A percentile compares a stretch with the other conserved stretches of the same genome.
Conservation (phyloP, 2,329 filamentous ascomycete species). For the Trichoderma citrinoviride region DNA sequence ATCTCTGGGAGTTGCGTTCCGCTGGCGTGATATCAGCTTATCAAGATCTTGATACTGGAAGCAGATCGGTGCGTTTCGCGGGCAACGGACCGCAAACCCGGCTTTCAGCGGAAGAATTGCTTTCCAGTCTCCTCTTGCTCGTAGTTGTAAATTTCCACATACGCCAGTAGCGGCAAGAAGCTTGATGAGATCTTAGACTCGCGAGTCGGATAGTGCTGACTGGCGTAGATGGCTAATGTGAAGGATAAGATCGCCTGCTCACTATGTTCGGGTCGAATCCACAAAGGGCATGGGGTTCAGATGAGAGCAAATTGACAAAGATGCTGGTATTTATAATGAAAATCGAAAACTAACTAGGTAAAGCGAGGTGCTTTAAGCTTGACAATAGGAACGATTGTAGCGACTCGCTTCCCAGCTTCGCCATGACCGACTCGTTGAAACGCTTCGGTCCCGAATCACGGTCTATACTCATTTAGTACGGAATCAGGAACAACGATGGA, state of each 20-base stretch:
- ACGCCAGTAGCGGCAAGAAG: neutral
- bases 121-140: neutral
- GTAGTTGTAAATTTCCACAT: neutral
- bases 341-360: neutral
- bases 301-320: neutral
- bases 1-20: too few species aligned
- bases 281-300: slow-evolving; percentile 8
- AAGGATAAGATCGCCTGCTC: slow-evolving; percentile 7
- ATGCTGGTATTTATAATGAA: neutral
- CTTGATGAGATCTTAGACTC: slow-evolving; percentile 1
- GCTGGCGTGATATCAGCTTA: neutral
- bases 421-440: neutral
- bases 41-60: neutral
- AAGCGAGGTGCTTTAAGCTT: too few species aligned
- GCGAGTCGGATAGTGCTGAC: slow-evolving; percentile 17
- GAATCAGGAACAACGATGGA: neutral
- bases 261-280: neutral
- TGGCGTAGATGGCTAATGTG: slow-evolving; percentile 15
- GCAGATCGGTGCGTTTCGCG: neutral
- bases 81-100: neutral
- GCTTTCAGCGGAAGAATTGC: neutral
- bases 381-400: neutral
- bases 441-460: neutral
- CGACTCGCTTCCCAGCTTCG: neutral
- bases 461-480: neutral